Evolutionary conservation across 192 early-diverging fungal species (phyloP), one percentile per base, ranked within the genome.

Genomic region (Dispira simplex): DNA sequence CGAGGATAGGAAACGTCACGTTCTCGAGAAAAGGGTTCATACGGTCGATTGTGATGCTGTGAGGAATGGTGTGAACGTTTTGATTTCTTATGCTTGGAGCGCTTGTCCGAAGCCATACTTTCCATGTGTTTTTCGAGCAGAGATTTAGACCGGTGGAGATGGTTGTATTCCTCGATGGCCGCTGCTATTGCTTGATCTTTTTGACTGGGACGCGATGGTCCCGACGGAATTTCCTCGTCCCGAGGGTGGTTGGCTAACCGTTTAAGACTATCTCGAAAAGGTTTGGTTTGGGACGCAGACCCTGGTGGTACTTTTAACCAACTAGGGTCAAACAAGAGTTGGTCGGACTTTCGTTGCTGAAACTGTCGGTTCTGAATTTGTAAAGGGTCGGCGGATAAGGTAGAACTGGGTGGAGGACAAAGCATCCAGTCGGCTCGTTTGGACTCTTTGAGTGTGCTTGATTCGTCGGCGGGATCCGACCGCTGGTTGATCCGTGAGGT

Each of bases 391-490:
- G 32, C 32, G 6, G 32, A 39, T 39, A 39, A 6, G 32, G 32
- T 39, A 39, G 32, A 39, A 39, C 32, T 6, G 32, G 32, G 32
- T 14, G 58, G 58, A 12, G 58, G 58, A 12, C 32, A 28, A 2
- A 44, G 25, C 58, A 60, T 60, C 58, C 58, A 60, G 26, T 44
- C 39, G 9, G 18, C 58, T 11, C 58, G 58, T 60, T 16, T 12
- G 14, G 58, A 44, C 6, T 39, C 32, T 1, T 51, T 20, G 6
- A 51, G 2, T 1, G 49, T 20, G 49, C 2, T 51, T 18, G 49
- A 23, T 20, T 18, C n/a, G 8, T 51, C 49, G 23, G 49, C 16
- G 49, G 23, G 49, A 23, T 20, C 49, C 3, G 23, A 23, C n/a
- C 8, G n/a, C n/a, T 4, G 49, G 49, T 20, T 18, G 16, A 51